A percentile compares a stretch with the other conserved stretches of the same genome.
Evolutionary conservation across 345 rosid species (phyloP).

Genomic region (Raphanus raphanistrum): DNA sequence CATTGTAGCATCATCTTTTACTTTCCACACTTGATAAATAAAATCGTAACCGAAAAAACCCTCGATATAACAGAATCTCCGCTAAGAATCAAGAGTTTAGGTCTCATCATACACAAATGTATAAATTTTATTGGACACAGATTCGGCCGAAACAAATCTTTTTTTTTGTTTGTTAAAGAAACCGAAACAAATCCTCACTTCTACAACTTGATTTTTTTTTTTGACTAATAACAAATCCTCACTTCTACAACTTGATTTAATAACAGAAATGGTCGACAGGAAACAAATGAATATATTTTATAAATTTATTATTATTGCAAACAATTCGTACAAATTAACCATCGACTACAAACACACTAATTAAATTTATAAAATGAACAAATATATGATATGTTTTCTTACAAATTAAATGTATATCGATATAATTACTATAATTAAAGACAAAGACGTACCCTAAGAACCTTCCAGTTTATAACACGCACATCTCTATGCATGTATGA

Average conservation of each 20-base stretch:
- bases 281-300: not conserved
- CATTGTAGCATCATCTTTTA: too few relatives aligned
- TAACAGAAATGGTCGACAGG: not conserved
- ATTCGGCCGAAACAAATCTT: not conserved
- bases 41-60: too few relatives aligned
- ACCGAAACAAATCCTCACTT: not conserved
- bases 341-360: not conserved
- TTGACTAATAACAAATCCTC: not conserved
- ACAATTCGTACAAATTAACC: not conserved
- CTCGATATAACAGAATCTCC: too few relatives aligned
- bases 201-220: not conserved
- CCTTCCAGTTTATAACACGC: not conserved
- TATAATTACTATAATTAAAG: not conserved
- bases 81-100: not conserved
- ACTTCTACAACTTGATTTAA: not conserved
- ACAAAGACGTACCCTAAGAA: slow-evolving; percentile 1
- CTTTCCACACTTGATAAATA: too few relatives aligned
- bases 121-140: not conserved
- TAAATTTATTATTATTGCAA: not conserved
- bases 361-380: not conserved
- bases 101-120: not conserved
- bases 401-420: not conserved
- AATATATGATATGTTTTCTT: not conserved
- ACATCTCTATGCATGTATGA: not conserved
- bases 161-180: too few relatives aligned